A percentile compares a stretch with the other conserved stretches of the same genome.
Evolutionary conservation across 176 grass and related monocot genomes (phyloP).

Genomic region (Oryza glaberrima): DNA sequence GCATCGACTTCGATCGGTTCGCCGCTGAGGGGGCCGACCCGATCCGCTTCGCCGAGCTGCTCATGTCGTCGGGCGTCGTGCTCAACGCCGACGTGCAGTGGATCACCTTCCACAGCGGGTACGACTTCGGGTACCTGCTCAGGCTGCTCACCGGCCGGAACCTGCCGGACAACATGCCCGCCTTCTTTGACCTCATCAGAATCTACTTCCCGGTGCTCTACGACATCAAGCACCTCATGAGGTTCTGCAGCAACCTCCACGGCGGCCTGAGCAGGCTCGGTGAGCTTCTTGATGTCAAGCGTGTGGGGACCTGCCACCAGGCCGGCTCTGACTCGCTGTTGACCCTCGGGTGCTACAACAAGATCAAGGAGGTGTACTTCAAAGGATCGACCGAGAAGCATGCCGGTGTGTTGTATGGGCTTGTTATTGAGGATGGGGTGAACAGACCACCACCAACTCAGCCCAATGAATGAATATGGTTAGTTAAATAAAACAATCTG

Average conservation of each 20-base stretch:
- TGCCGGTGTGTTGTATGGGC: conserved; percentile 79
- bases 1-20: conserved; percentile 73
- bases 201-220: conserved; percentile 71
- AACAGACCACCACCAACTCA: conserved; percentile 23
- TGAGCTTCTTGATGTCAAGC: conserved; percentile 50
- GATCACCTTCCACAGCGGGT: conserved; percentile 81
- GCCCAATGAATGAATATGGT: conserved; percentile 49
- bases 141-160: conserved; percentile 54
- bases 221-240: conserved; percentile 89
- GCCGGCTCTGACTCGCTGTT: conserved; percentile 71
- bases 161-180: conserved; percentile 55
- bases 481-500: conserved; percentile 61
- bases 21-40: conserved; percentile 48
- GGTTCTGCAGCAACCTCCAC: conserved; percentile 55
- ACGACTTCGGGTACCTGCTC: conserved; percentile 86
- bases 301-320: conserved; percentile 71
- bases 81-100: conserved; percentile 60
- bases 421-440: conserved; percentile 52
- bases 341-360: conserved; percentile 55
- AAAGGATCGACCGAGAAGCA: conserved; percentile 49
- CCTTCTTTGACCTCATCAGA: conserved; percentile 53
- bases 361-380: conserved; percentile 59
- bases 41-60: conserved; percentile 66
- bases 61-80: conserved; percentile 77
- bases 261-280: conserved; percentile 76